phyloP scores from a whole-genome alignment of 1,284 basidiomycete species.

The Ganoderma lingzhi region DNA sequence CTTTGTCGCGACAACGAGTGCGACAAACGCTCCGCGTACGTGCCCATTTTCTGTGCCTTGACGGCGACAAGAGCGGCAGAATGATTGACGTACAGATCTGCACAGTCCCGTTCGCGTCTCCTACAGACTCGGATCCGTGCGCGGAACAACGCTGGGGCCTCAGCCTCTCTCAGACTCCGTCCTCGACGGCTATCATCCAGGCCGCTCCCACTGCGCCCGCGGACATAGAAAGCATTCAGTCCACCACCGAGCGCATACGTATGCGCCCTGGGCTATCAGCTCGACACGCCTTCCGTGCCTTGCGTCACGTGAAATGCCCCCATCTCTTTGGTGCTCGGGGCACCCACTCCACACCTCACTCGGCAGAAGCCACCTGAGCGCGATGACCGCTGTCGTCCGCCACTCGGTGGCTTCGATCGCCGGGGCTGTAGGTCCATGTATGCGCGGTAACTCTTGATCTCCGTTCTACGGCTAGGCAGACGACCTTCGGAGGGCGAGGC shows the following conservation, averaged over 20 bases:
- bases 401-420: not conserved
- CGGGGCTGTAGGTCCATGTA: slow-evolving; percentile 6
- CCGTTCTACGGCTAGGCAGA: not conserved
- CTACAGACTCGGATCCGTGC: not conserved
- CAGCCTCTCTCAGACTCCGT: not conserved
- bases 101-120: not conserved
- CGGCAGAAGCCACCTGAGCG: not conserved
- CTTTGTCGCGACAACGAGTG: not conserved
- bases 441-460: not conserved
- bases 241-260: not conserved
- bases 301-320: not conserved
- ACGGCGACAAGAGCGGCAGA: not conserved
- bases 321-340: not conserved
- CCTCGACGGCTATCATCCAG: not conserved
- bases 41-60: slow-evolving; percentile 1
- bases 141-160: not conserved
- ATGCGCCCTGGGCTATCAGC: not conserved
- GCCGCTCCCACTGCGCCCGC: not conserved
- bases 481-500: not conserved
- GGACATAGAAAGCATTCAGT: not conserved
- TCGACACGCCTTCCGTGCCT: not conserved
- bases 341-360: not conserved
- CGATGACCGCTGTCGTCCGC: not conserved
- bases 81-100: slow-evolving; percentile 5
- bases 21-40: not conserved